Conservation (phyloP, 306 rosid species). For the Cotoneaster glaucophyllus region DNA sequence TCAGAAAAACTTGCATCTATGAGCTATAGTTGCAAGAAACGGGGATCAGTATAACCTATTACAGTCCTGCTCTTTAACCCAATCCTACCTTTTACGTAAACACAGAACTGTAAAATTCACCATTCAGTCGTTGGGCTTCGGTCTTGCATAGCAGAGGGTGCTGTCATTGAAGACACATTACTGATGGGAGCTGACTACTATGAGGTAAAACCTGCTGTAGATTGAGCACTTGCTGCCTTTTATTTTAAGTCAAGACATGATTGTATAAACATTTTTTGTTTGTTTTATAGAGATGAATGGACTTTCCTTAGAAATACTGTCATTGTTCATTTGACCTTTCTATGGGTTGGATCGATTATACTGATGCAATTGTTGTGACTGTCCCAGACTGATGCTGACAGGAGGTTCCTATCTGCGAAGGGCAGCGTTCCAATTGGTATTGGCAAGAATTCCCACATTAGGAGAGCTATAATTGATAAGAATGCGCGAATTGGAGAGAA, state of each 20-base stretch:
- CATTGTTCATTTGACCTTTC: neutral
- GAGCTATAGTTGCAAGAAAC: neutral
- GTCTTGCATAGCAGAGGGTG: slow-evolving; percentile 96
- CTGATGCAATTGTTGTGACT: slow-evolving; percentile 2
- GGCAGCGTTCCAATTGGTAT: slow-evolving; percentile 94
- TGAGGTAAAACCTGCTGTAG: slow-evolving; percentile 48
- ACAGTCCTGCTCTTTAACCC: slow-evolving; percentile 10
- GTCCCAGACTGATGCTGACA: slow-evolving; percentile 77
- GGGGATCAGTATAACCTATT: neutral
- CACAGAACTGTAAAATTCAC: slow-evolving; percentile 91
- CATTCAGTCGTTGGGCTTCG: slow-evolving; percentile 94
- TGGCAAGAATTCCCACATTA: slow-evolving; percentile 82
- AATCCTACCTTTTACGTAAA: neutral
- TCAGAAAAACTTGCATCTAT: neutral
- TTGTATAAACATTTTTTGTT: no score
- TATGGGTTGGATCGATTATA: neutral
- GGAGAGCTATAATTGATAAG: slow-evolving; percentile 95
- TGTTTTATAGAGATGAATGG: neutral
- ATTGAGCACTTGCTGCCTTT: neutral
- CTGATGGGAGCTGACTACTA: slow-evolving; percentile 99
- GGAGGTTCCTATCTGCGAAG: slow-evolving; percentile 72
- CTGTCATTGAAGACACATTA: slow-evolving; percentile 84
- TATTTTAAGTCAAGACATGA: neutral
- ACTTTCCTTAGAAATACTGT: neutral
- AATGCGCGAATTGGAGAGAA: slow-evolving; percentile 91